Evolutionary conservation across 192 early-diverging fungal genomes (phyloP).

Genomic region (Backusella psychrophila): DNA sequence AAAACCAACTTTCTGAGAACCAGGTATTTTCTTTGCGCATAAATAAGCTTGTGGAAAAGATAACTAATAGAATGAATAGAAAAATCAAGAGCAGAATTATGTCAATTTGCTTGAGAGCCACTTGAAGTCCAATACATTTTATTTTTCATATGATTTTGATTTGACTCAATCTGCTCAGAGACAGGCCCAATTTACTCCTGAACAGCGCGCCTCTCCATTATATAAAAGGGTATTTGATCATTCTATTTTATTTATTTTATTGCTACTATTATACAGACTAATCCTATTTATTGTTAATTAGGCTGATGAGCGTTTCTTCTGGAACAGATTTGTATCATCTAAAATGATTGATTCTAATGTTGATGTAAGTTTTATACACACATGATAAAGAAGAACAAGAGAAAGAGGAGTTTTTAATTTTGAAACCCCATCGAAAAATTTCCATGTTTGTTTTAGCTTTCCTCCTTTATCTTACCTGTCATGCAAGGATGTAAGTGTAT

Average conservation of each 20-base stretch:
- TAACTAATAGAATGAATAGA: conserved; percentile 25
- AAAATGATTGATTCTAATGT: conserved; percentile 63
- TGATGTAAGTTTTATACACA: conserved; percentile 10
- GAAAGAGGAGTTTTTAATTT: background rate
- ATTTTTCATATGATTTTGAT: conserved; percentile 87
- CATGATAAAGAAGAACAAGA: background rate
- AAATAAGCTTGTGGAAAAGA: background rate
- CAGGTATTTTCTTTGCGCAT: conserved; percentile 39
- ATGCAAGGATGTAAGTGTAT: conserved; percentile 80
- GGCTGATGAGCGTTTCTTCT: conserved; percentile 95
- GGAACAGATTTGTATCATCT: conserved; percentile 74
- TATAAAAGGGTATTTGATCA: conserved; percentile 54
- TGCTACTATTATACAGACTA: background rate
- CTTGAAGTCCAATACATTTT: conserved; percentile 49
- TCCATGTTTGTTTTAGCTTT: conserved; percentile 42
- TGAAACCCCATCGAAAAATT: background rate
- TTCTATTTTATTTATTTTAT: background rate
- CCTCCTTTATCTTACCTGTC: conserved; percentile 85
- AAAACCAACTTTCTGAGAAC: conserved; percentile 28
- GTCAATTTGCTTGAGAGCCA: conserved; percentile 47
- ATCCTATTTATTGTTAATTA: conserved; percentile 17
- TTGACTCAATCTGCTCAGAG: conserved; percentile 84
- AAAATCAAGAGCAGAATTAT: conserved; percentile 45
- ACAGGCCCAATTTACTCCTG: conserved; percentile 48
- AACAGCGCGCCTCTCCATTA: conserved; percentile 28